Conservation (phyloP, 768 basidiomycete species). For the Thelephora aurantiotincta region DNA sequence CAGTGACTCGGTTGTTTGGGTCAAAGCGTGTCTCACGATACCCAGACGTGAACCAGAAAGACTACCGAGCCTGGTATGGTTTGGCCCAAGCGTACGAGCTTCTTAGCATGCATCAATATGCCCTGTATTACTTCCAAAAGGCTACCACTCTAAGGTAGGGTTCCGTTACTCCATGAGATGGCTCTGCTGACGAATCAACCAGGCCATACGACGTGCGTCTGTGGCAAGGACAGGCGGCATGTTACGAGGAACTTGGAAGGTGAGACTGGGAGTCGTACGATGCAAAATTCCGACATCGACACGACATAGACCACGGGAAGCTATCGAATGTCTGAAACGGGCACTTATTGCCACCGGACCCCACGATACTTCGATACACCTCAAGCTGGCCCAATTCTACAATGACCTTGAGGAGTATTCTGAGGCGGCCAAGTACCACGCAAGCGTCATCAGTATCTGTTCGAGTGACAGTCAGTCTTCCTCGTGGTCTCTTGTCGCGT, state of each 20-base stretch:
- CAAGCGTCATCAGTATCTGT: constrained; percentile 63
- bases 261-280: constrained; percentile 18
- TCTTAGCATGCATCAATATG: constrained; percentile 92
- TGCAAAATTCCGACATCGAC: neutral
- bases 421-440: constrained; percentile 70
- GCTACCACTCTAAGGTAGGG: constrained; percentile 80
- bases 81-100: constrained; percentile 97
- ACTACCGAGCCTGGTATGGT: constrained; percentile 97
- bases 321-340: constrained; percentile 83
- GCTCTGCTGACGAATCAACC: constrained; percentile 1
- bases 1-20: neutral
- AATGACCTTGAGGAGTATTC: constrained; percentile 47
- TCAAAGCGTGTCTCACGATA: constrained; percentile 2
- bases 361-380: constrained; percentile 56
- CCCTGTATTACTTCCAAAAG: constrained; percentile 91
- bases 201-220: constrained; percentile 93
- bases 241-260: constrained; percentile 88
- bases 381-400: constrained; percentile 64
- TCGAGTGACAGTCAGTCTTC: constrained; percentile 38
- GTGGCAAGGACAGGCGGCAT: constrained; percentile 90
- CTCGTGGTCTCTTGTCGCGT: constrained; percentile 1
- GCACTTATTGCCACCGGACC: constrained; percentile 75
- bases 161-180: neutral
- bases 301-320: constrained; percentile 56
- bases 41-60: constrained; percentile 87